A percentile compares a stretch with the other conserved stretches of the same genome.
phyloP scores from a whole-genome alignment of 2,329 filamentous ascomycete species.

The Penicillium sp. region DNA sequence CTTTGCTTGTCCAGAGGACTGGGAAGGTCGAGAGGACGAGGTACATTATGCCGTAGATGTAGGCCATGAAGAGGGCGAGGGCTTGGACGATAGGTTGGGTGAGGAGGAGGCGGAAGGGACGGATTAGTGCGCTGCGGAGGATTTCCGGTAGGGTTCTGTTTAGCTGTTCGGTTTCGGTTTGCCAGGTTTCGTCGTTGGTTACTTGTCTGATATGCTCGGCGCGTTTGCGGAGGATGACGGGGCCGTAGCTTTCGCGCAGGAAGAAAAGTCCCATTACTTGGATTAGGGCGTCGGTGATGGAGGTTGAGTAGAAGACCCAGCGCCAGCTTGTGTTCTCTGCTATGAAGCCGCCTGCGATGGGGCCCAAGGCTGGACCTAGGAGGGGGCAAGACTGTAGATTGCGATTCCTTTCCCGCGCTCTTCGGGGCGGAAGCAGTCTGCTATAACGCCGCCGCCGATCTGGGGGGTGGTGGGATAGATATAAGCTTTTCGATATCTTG shows the following conservation, averaged over 20 bases:
- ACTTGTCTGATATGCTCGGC: constrained; percentile 49
- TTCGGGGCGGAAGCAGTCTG: constrained; percentile 59
- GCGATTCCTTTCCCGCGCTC: constrained; percentile 61
- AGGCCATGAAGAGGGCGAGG: constrained; percentile 54
- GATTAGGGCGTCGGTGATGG: constrained; percentile 59
- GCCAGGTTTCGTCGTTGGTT: constrained; percentile 36
- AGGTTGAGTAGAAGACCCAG: constrained; percentile 68
- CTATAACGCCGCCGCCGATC: constrained; percentile 50
- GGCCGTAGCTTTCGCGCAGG: constrained; percentile 63
- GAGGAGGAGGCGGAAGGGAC: constrained; percentile 55
- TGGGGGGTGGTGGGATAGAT: constrained; percentile 15
- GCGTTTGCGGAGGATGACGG: constrained; percentile 58
- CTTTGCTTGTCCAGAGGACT: constrained; percentile 50
- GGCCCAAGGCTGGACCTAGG: constrained; percentile 63
- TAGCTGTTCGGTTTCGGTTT: constrained; percentile 42
- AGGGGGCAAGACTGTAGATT: constrained; percentile 61
- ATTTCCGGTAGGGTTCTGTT: constrained; percentile 33
- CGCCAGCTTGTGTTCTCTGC: constrained; percentile 63
- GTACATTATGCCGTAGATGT: constrained; percentile 61
- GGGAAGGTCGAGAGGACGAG: constrained; percentile 63
- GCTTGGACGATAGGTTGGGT: constrained; percentile 61
- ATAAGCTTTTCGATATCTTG: background rate
- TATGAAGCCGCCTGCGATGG: constrained; percentile 64
- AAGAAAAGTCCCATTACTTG: constrained; percentile 61
- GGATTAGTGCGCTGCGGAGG: constrained; percentile 45